Base-by-base conservation (phyloP, 495 filamentous ascomycete genomes). In the Penicillium subrubescens region DNA sequence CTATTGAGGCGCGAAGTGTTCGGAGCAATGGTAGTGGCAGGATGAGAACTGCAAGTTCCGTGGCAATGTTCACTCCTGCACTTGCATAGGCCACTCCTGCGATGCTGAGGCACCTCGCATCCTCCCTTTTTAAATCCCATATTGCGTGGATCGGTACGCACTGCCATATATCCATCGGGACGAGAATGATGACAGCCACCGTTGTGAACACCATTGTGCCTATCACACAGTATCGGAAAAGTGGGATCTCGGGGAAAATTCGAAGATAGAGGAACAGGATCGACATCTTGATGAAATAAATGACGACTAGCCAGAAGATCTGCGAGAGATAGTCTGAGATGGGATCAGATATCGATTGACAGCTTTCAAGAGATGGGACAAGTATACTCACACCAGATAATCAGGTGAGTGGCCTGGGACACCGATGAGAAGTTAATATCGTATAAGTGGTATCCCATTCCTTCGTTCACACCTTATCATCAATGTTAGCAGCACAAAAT, bases 231-330 rank as follows among this genome's bases (percentile, higher is more conserved):
- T 12, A 10, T 37, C 51, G 53, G 41, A 50, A 63, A 4, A 41
- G 5, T 8, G 43, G 57, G 46, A 65, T 50, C 27, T 63, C 21
- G 15, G 60, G 60, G 41, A 69, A 69, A 17, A 69, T 57, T n/a
- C 67, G 67, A 23, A 69, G 46, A 43, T 69, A 69, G 14, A 69
- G 60, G 31, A 46, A 63, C 12, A 69, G 60, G 31, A 69, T 67
- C 7, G 67, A 69, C 8, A 67, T 48, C 29, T 69, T 69, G 64
- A 67, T 65, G 25, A 69, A 63, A 55, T 58, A 61, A 17, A 69
- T 62, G 11, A 44, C 60, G 0, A 67, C 21, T 3, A 48, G 19
- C 25, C 48, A 67, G 60, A 65, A 65, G 5, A 64, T 64, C 50
- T 65, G 29, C 57, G 53, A 60, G 19, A 68, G 12, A 10, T 59